phyloP scores from a whole-genome alignment of 164 flowering plant genomes.

The Berberis thunbergii region DNA sequence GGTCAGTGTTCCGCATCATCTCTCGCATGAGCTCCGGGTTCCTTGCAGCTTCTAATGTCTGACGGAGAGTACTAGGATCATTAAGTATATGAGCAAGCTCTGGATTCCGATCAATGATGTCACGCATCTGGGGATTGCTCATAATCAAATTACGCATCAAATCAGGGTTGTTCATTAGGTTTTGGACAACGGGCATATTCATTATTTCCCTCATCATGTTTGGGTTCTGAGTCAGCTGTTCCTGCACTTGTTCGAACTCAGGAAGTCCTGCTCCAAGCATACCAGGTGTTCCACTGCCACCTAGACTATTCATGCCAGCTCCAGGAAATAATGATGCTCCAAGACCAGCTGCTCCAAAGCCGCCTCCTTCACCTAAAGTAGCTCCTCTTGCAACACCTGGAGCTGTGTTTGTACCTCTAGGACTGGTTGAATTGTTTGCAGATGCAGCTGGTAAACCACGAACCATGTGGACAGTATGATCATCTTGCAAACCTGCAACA shows the following conservation, averaged over 20 bases:
- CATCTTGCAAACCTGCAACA: constrained; percentile 60
- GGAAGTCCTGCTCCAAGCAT: constrained; percentile 78
- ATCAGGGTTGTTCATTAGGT: constrained; percentile 84
- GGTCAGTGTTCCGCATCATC: constrained; percentile 96
- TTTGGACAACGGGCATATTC: constrained; percentile 86
- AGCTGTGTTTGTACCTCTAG: constrained; percentile 27
- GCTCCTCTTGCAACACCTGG: constrained; percentile 20
- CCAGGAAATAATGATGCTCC: constrained; percentile 62
- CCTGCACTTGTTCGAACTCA: constrained; percentile 50
- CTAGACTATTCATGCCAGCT: constrained; percentile 37
- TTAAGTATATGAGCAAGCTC: constrained; percentile 88
- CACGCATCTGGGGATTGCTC: constrained; percentile 95
- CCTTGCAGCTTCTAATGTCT: constrained; percentile 86
- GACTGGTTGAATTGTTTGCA: constrained; percentile 26
- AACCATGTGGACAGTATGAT: constrained; percentile 81
- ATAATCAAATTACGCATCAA: constrained; percentile 71
- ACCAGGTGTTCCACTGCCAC: constrained; percentile 46
- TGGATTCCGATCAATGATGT: constrained; percentile 82
- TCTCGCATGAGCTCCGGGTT: constrained; percentile 98
- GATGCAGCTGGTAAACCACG: constrained; percentile 57
- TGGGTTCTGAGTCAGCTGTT: constrained; percentile 59
- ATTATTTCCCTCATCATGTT: constrained; percentile 88
- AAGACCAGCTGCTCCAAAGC: constrained; percentile 42
- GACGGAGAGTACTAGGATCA: constrained; percentile 81
- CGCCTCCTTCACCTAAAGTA: constrained; percentile 36